Conservation (phyloP, 768 basidiomycete species). For the Tricholoma furcatifolium region DNA sequence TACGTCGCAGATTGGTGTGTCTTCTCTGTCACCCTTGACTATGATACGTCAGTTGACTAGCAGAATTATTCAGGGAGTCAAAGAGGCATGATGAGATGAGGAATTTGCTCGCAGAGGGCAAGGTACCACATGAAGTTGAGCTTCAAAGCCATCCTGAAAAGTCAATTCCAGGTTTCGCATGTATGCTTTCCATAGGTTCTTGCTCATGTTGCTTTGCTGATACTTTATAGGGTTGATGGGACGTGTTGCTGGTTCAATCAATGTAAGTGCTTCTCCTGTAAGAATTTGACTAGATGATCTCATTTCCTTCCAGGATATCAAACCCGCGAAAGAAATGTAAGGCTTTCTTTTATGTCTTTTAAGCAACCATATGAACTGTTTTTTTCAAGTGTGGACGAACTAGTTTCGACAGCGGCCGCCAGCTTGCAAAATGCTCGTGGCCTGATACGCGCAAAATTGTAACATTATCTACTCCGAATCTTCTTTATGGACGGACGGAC, state of each 20-base stretch:
- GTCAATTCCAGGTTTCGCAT: slow-evolving; percentile 55
- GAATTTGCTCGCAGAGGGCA: slow-evolving; percentile 57
- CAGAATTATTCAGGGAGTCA: slow-evolving; percentile 48
- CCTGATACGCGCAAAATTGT: slow-evolving; percentile 55
- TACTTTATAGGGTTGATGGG: slow-evolving; percentile 67
- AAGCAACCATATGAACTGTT: slow-evolving; percentile 7
- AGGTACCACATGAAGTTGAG: slow-evolving; percentile 76
- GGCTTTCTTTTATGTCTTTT: slow-evolving; percentile 22
- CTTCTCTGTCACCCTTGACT: neutral
- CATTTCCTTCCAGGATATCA: slow-evolving; percentile 54
- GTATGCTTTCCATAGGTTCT: slow-evolving; percentile 35
- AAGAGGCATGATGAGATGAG: slow-evolving; percentile 58
- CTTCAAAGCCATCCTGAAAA: slow-evolving; percentile 66
- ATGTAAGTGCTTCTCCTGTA: slow-evolving; percentile 33
- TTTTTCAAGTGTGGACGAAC: slow-evolving; percentile 67
- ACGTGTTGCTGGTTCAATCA: slow-evolving; percentile 70
- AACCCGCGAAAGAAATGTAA: slow-evolving; percentile 83
- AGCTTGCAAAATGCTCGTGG: slow-evolving; percentile 47
- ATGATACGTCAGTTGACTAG: neutral
- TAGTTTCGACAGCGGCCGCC: slow-evolving; percentile 67
- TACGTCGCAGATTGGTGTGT: slow-evolving; percentile 74
- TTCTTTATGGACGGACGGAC: neutral
- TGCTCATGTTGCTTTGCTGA: neutral
- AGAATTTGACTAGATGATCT: slow-evolving; percentile 2
- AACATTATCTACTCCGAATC: slow-evolving; percentile 4